Evolutionary conservation across 2,329 filamentous ascomycete genomes (phyloP).

Genomic region (Penicillium sp.): DNA sequence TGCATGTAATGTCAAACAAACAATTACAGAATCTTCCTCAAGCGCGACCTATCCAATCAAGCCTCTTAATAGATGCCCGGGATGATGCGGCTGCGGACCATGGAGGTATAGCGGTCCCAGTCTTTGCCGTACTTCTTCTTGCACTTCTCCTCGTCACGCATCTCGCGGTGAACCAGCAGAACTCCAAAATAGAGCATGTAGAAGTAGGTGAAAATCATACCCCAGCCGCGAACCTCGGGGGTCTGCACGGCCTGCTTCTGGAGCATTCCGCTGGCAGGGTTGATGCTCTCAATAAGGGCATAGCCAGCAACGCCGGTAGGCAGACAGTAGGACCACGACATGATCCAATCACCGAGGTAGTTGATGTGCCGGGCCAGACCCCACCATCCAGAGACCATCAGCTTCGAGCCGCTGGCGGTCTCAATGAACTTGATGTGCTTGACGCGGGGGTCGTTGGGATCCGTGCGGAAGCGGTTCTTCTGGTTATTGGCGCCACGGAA

Average conservation of each 20-base stretch:
- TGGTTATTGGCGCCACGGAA: constrained; percentile 94
- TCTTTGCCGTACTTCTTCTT: constrained; percentile 86
- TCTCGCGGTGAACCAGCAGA: constrained; percentile 81
- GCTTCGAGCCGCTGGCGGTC: constrained; percentile 77
- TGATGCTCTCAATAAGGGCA: constrained; percentile 59
- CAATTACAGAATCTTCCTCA: neutral
- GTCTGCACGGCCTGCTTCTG: constrained; percentile 73
- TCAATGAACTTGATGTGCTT: constrained; percentile 82
- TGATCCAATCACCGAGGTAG: constrained; percentile 92
- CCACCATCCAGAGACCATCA: constrained; percentile 91
- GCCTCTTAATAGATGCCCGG: constrained; percentile 73
- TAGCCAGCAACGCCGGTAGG: constrained; percentile 86
- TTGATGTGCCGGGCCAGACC: constrained; percentile 90
- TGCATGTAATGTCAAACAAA: neutral
- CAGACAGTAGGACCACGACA: constrained; percentile 86
- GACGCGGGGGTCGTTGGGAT: constrained; percentile 78
- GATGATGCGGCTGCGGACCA: constrained; percentile 79
- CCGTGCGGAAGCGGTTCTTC: constrained; percentile 90
- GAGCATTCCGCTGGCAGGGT: constrained; percentile 59
- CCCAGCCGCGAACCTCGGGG: constrained; percentile 76
- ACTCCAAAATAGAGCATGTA: constrained; percentile 91
- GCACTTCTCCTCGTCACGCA: constrained; percentile 89
- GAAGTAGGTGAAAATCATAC: constrained; percentile 89
- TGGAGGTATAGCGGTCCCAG: constrained; percentile 84
- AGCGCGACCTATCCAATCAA: neutral